Percentiles rank a stretch among this genome's conserved stretches.
Evolutionary conservation across 192 early-diverging fungal genomes (phyloP).

Genomic region (Podila clonocystis): DNA sequence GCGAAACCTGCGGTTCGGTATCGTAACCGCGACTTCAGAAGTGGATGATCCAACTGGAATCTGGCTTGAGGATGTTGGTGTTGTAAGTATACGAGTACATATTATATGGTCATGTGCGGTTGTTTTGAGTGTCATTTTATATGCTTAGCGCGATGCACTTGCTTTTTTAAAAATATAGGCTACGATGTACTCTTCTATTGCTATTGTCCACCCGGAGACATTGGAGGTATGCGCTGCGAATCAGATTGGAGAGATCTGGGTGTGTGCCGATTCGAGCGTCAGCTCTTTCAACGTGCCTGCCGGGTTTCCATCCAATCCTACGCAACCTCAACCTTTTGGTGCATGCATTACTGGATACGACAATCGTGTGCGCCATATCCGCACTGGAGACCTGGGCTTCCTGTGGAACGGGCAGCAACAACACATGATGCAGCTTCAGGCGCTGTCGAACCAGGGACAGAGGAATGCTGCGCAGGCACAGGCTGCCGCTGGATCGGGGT

Average conservation of each 20-base stretch:
- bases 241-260: conserved; percentile 88
- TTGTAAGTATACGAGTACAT: conserved; percentile 41
- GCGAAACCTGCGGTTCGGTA: conserved; percentile 70
- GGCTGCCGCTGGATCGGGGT: conserved; percentile 54
- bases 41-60: conserved; percentile 61
- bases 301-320: conserved; percentile 9
- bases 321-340: conserved; percentile 39
- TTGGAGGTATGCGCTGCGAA: conserved; percentile 69
- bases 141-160: background rate
- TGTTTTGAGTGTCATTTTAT: background rate
- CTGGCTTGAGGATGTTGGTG: conserved; percentile 74
- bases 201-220: conserved; percentile 87
- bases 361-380: conserved; percentile 67
- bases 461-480: background rate
- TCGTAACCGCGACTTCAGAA: conserved; percentile 59
- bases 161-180: background rate
- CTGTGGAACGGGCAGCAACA: conserved; percentile 72
- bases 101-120: background rate
- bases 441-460: conserved; percentile 4
- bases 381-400: conserved; percentile 88
- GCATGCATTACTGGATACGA: conserved; percentile 68
- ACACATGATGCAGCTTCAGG: conserved; percentile 7
- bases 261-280: conserved; percentile 68
- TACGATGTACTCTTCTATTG: conserved; percentile 69
- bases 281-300: conserved; percentile 51